Evolutionary conservation across 2,329 filamentous ascomycete genomes (phyloP), one percentile per base, ranked within the genome.

Genomic region (Diaporthe sp.): DNA sequence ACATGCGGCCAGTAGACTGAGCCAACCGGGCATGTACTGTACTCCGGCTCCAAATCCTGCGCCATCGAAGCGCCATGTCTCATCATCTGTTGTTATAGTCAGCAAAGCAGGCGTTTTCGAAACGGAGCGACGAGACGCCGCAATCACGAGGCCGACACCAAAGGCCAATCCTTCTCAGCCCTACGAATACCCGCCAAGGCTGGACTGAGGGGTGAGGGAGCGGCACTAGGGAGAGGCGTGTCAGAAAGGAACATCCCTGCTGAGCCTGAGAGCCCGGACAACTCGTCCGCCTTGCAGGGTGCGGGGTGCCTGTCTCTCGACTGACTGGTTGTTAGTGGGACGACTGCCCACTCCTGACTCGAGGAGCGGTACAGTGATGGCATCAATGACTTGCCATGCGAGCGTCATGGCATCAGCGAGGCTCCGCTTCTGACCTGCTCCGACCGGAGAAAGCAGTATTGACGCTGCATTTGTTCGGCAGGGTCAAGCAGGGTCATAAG

Each of bases 131-230:
- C 65, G 15, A 55, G 65, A 39, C 49, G 49, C 46, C 65, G 34
- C 34, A 55, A 34, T 69, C 65, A 69, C 49, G 12, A 42, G 65
- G 46, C 65, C 65, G 22, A 53, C 65, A 53, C 65, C 65, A 58
- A 37, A 25, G 25, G 31, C 53, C 51, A 46, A 34, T 42, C 65
- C 65, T 55, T 55, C 65, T 55, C 65, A 69, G 65, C 65, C 65
- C 65, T 69, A 69, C 49, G 65, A 69, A 8, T 55, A 39, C 65
- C 65, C 65, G 65, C 65, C 65, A 69, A 55, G 65, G 65, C 49
- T 69, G 49, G 65, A 42, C 46, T 42, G 46, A 55, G 65, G 65
- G 65, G 65, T 28, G 34, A 39, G 25, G n/a, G 31, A 55, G 49
- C n/a, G 25, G 55, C 65, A 34, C 65, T 69, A 69, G 49, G 46